Base-by-base conservation (phyloP, 2,329 filamentous ascomycete species). In the Neobulgaria alba region DNA sequence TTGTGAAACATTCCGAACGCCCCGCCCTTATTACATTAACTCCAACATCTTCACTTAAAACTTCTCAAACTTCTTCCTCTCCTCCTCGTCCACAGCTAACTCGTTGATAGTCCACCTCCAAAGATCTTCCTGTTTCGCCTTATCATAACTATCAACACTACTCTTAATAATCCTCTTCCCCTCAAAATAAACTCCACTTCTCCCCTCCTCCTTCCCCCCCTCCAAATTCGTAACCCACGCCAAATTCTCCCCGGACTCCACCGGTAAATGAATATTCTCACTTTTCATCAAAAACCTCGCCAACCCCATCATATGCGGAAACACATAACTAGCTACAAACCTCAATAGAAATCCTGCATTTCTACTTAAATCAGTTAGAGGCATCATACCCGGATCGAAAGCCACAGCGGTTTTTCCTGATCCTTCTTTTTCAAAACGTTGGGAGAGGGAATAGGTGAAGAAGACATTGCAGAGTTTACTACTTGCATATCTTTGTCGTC, bases 351-450 rank as follows among this genome's bases (percentile, higher is more conserved):
- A 19, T 8, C 17, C 36, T 2, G 47, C 52, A 16, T 67, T 59
- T 16, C 67, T 60, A 2, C 54, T 61, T 2, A 72, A 51, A 0
- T 61, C 63, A 4, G 67, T 68, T 0, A 66, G 67, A 0, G 67
- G 67, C 67, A 72, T 69, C 5, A 71, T 56, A 1, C 68, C 68
- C 1, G 69, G 70, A 48, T 71, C 63, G 29, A 70, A 62, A 1
- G 65, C 61, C 3, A 47, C 61, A 2, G 69, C 65, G 1, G 65
- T 66, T 51, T 66, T 59, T 15, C 54, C 53, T 42, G 49, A 60
- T 2, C 48, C 45, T 2, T 51, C 31, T 5, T 36, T 29, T 5
- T 48, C 29, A 2, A 71, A 51, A 1, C 60, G 63, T 3, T 60
- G 52, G 10, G 63, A 49, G 10, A 73, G 54, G 0, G 66, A 67